phyloP scores from a whole-genome alignment of 257 asterid genomes.

The Avicennia marina region DNA sequence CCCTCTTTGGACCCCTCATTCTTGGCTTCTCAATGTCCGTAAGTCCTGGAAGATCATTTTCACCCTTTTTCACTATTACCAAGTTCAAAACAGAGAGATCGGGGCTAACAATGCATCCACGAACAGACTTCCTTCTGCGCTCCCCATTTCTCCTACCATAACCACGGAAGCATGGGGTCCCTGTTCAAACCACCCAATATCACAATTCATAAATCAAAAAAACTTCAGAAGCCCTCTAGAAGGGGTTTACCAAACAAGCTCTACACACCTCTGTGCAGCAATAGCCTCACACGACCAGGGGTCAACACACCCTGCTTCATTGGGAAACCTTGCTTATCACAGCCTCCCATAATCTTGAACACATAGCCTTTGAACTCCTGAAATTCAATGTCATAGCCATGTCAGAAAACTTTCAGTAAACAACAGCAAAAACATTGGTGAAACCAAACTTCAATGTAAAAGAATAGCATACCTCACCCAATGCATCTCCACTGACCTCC shows the following conservation, averaged over 20 bases:
- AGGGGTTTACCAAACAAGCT: not conserved
- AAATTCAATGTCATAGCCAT: not conserved
- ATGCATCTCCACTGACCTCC: slow-evolving; percentile 41
- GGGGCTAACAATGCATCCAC: slow-evolving; percentile 29
- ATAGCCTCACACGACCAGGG: slow-evolving; percentile 24
- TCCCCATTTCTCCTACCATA: slow-evolving; percentile 28
- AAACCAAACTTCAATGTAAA: not conserved
- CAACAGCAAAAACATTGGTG: not conserved
- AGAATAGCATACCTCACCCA: slow-evolving; percentile 30
- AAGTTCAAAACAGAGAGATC: slow-evolving; percentile 15
- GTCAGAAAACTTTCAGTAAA: not conserved
- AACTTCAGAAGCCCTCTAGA: not conserved
- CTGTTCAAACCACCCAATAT: not conserved
- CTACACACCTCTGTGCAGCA: slow-evolving; percentile 15
- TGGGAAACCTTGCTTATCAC: slow-evolving; percentile 29
- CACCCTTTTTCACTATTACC: slow-evolving; percentile 21
- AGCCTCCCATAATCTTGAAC: slow-evolving; percentile 29
- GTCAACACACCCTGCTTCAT: slow-evolving; percentile 31
- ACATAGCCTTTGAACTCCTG: slow-evolving; percentile 48
- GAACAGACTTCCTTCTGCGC: slow-evolving; percentile 28
- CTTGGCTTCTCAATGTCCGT: slow-evolving; percentile 20
- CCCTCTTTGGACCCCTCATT: slow-evolving; percentile 27
- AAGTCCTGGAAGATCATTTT: slow-evolving; percentile 15
- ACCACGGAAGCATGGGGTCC: slow-evolving; percentile 32
- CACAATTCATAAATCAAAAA: not conserved